Percentiles rank a stretch among this genome's conserved stretches.
Evolutionary conservation across 1,284 basidiomycete genomes (phyloP).

Genomic region (Papiliotrema flavescens): DNA sequence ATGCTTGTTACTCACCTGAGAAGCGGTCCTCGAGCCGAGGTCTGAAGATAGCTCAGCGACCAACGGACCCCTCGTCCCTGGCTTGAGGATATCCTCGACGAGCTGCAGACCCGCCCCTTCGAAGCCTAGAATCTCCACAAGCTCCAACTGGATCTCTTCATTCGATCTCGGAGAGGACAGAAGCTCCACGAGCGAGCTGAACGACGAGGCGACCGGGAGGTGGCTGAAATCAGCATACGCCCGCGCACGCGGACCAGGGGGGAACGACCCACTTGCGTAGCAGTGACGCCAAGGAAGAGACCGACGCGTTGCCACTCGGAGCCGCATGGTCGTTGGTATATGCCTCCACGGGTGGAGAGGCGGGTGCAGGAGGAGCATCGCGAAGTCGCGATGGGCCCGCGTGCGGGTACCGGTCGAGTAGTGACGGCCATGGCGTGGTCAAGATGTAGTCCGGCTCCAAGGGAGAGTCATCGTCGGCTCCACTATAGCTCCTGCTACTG

Average conservation of each 20-base stretch:
- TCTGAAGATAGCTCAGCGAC: conserved; percentile 1
- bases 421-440: background rate
- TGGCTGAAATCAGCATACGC: conserved; percentile 22
- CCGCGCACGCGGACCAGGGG: background rate
- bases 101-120: conserved; percentile 57
- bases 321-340: background rate
- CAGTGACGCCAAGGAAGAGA: background rate
- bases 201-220: conserved; percentile 24
- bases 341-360: background rate
- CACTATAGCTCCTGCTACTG: background rate
- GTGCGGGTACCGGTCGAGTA: conserved; percentile 5
- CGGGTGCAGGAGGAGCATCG: background rate
- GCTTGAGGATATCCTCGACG: conserved; percentile 39
- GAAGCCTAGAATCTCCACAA: conserved; percentile 81
- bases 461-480: background rate
- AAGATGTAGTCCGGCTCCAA: background rate
- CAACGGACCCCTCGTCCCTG: conserved; percentile 29
- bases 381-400: background rate
- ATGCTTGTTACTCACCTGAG: background rate
- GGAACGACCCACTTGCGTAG: background rate
- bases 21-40: background rate
- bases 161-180: conserved; percentile 45
- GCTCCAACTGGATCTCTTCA: conserved; percentile 72
- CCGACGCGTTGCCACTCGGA: background rate
- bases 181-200: conserved; percentile 32